Percentiles rank a stretch among this genome's conserved stretches.
Conservation (phyloP, 108 stramenopile genomes). For the Cyclotella atomus region DNA sequence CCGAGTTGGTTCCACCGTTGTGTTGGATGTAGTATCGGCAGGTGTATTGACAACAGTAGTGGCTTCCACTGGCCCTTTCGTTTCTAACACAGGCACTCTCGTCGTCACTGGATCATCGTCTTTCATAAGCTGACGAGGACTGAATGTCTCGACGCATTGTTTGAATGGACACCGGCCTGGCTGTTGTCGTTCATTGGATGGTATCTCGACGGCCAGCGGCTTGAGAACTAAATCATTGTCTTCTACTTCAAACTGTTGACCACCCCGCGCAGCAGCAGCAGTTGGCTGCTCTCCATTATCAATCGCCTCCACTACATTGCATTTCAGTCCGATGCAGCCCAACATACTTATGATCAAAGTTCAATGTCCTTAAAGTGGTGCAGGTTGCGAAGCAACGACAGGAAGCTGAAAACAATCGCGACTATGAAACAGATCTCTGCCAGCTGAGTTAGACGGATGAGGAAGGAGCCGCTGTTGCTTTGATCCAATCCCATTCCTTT, state of each 20-base stretch:
- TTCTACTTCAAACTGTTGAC: too few relatives aligned
- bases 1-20: not conserved
- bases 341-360: conserved; percentile 3
- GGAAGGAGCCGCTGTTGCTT: conserved; percentile 15
- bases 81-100: too few relatives aligned
- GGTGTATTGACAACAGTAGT: too few relatives aligned
- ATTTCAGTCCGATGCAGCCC: not conserved
- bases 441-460: conserved; percentile 7
- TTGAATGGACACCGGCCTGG: not conserved
- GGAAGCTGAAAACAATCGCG: conserved; percentile 13
- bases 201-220: not conserved
- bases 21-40: too few relatives aligned
- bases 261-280: too few relatives aligned
- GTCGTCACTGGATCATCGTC: not conserved
- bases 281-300: too few relatives aligned
- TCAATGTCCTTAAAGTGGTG: conserved; percentile 23
- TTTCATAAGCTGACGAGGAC: not conserved
- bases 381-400: conserved; percentile 13
- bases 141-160: not conserved
- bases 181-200: not conserved
- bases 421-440: conserved; percentile 22
- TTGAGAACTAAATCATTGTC: conserved; percentile 6
- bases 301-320: not conserved
- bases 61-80: too few relatives aligned
- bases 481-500: not conserved